Base-by-base conservation (phyloP, 495 filamentous ascomycete species). In the Neurospora sp. region DNA sequence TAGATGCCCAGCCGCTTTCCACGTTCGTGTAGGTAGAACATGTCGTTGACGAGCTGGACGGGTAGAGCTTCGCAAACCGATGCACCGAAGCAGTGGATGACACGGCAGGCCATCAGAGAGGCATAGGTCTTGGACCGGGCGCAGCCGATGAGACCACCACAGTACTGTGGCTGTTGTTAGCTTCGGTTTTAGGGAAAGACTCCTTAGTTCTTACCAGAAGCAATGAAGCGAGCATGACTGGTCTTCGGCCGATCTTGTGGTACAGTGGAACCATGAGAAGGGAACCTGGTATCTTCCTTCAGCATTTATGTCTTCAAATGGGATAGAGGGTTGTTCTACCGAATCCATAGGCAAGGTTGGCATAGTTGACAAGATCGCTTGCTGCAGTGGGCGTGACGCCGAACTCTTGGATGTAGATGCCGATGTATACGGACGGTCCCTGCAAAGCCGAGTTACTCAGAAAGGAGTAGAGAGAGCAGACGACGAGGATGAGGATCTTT, bases 1-100 rank as follows among this genome's bases (percentile, higher is more conserved):
- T 90, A 90, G 70, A 86, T 87, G 4, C 87, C 88, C 41, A 90
- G 82, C 2, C 84, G 80, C 79, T 87, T 85, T 7, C 88, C 88
- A 12, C 88, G 80, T 74, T 90, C 87, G 74, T 90, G 88, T 1
- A 90, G 80, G 78, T 87, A 91, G 79, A 91, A 91, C 71, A 91
- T 88, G 73, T 91, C 89, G 73, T 91, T 91, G 8, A 90, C 88
- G 5, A 91, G 75, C 74, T 90, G 88, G 5, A 91, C 88, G 0
- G 88, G 88, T 3, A 90, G 76, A 22, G 88, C 88, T 72, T 90
- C 89, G 77, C 88, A 91, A 31, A 91, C 86, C 10, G 83, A 85
- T 20, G 87, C 86, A 6, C 87, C 87, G 44, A 91, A 87, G 48
- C 81, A 80, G 74, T 89, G 87, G 22, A 90, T 81, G 6, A 89